Evolutionary conservation across 768 basidiomycete species (phyloP), one percentile per base, ranked within the genome.

Genomic region (Mycena rebaudengoi): DNA sequence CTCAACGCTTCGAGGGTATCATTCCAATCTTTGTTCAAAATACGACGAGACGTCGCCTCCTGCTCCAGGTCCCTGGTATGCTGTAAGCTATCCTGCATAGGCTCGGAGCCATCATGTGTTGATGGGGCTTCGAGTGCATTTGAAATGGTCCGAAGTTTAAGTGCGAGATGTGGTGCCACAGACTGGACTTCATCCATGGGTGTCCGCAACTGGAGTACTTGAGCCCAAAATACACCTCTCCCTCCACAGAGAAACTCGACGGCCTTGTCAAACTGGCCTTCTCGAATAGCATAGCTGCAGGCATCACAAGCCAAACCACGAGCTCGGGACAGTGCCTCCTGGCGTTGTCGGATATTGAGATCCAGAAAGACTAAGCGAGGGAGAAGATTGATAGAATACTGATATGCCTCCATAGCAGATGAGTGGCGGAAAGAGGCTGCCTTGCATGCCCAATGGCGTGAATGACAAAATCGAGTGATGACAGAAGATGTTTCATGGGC

Each of bases 21-120:
- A 14, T 74, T 69, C 66, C 65, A 76, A 49, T 74, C 71, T 35
- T 71, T 70, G 45, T 70, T 45, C 51, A 78, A 59, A 11, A 52
- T 16, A 53, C 64, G 72, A 37, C 54, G 44, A 37, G 66, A 71
- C 41, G 39, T 40, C 5, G 65, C 67, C 35, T 71, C 62, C 26
- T 59, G 49, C 35, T 73, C 72, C 14, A 64, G 46, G 33, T 51
- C 50, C 50, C 50, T 33, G n/a, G 30, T 50, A 50, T 50, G 30
- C 30, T 50, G 48, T 21, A 18, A 50, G 48, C 30, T 23, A 50
- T 50, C 48, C 30, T 32, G 29, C 48, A 50, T 50, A 50, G 48
- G 2, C 30, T 33, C 30, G 30, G n/a, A 50, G 48, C 30, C 30
- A 32, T 33, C 48, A 33, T 50, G 48, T 10, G 30, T 18, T 33